phyloP scores from a whole-genome alignment of 495 filamentous ascomycete species.

The Lophiotrema nucula region DNA sequence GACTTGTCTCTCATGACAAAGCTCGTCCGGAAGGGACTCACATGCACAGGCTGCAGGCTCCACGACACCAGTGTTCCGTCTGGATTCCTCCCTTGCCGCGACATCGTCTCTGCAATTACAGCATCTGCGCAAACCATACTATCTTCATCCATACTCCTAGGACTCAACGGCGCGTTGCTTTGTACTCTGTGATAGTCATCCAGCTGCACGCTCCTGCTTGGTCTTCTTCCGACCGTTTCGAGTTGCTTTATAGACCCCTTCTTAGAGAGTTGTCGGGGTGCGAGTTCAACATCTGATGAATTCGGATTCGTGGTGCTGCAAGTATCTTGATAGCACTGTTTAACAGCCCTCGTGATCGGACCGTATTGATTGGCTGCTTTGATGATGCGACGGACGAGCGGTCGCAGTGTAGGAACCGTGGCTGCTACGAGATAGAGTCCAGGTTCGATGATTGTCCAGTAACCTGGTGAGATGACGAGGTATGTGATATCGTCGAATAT shows the following conservation, averaged over 20 bases:
- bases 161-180: not conserved
- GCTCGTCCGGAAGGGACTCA: constrained; percentile 17
- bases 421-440: constrained; percentile 19
- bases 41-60: constrained; percentile 11
- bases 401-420: constrained; percentile 18
- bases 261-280: too few species aligned
- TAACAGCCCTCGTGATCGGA: too few species aligned
- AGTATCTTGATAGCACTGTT: too few species aligned
- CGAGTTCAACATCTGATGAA: too few species aligned
- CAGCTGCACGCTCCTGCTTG: constrained; percentile 4
- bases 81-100: constrained; percentile 10
- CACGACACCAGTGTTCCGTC: constrained; percentile 15
- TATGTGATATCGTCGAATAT: constrained; percentile 14
- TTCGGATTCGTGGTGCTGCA: too few species aligned
- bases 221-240: constrained; percentile 1
- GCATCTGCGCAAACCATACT: constrained; percentile 27
- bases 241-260: too few species aligned
- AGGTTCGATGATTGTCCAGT: constrained; percentile 20
- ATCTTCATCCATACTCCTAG: constrained; percentile 17
- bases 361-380: too few species aligned
- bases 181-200: constrained; percentile 12
- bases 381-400: constrained; percentile 3
- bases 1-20: too few species aligned
- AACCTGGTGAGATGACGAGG: constrained; percentile 2
- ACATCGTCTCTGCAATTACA: constrained; percentile 3